Evolutionary conservation across 1,284 basidiomycete species (phyloP).

Genomic region (Sutorius eximius): DNA sequence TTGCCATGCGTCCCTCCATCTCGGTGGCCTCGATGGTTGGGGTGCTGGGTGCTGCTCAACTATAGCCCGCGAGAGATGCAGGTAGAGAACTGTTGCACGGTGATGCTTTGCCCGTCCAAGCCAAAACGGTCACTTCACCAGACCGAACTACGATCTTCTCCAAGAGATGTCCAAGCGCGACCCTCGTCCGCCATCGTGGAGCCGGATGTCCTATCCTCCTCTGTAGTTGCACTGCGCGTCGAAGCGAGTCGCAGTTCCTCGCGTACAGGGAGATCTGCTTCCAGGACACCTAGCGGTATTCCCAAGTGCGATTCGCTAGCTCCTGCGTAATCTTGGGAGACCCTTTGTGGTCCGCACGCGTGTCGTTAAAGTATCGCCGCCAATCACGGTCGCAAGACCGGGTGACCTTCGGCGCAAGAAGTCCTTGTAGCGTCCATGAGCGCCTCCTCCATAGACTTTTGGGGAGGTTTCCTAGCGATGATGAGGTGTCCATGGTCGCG

Average conservation of each 20-base stretch:
- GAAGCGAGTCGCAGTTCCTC: neutral
- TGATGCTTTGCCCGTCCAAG: neutral
- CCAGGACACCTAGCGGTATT: neutral
- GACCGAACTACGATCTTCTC: neutral
- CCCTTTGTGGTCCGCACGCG: neutral
- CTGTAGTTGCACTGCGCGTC: neutral
- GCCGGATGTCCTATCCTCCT: neutral
- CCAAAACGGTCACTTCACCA: neutral
- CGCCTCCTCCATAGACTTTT: neutral
- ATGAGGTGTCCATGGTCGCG: neutral
- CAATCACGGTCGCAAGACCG: neutral
- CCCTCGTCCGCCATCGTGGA: neutral
- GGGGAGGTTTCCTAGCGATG: neutral
- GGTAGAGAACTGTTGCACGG: neutral
- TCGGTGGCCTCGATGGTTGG: neutral
- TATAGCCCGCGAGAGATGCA: neutral
- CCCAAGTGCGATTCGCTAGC: neutral
- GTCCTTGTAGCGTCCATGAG: neutral
- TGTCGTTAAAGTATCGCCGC: neutral
- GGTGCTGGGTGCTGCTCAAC: neutral
- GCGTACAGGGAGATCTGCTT: neutral
- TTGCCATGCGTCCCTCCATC: neutral
- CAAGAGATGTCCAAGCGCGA: neutral
- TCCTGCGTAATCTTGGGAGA: neutral
- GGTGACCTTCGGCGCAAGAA: neutral